These are phyloP conservation scores for Teratosphaeria nubilosa DNA, from an alignment of 2,329 filamentous ascomycete genomes.

Conservation along the genomic window DNA sequence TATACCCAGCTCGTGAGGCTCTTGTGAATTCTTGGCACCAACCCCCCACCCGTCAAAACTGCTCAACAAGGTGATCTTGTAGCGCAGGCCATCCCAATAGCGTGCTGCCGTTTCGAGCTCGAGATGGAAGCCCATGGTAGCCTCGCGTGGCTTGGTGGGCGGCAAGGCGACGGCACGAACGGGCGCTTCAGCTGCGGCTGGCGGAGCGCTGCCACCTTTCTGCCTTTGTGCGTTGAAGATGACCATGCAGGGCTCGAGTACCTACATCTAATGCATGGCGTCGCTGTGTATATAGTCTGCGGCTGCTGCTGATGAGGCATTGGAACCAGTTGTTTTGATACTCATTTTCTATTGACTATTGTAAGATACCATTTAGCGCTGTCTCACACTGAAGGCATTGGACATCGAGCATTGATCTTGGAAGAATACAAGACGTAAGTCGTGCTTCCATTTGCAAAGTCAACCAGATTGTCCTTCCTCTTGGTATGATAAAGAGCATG, in stretches of 20 bases:
- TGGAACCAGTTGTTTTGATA: not conserved
- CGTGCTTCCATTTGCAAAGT: not conserved
- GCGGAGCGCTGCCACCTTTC: not conserved
- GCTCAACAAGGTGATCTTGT: not conserved
- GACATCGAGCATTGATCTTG: not conserved
- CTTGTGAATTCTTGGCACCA: not conserved
- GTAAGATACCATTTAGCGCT: not conserved
- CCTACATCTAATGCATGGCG: too few relatives aligned
- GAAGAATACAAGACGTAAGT: not conserved
- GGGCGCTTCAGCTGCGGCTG: not conserved
- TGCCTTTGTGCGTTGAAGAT: not conserved
- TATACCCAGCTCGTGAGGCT: too few relatives aligned
- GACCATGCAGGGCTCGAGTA: too few relatives aligned
- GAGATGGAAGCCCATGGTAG: not conserved
- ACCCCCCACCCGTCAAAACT: not conserved
- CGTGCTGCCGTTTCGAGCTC: not conserved
- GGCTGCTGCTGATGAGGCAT: not conserved
- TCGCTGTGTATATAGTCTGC: not conserved
- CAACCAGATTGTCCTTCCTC: not conserved
- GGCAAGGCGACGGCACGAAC: not conserved
- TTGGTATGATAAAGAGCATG: not conserved
- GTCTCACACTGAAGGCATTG: not conserved
- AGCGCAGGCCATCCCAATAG: not conserved
- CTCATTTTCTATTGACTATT: not conserved
- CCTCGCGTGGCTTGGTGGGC: not conserved